Evolutionary conservation across 2,329 filamentous ascomycete genomes (phyloP).

Genomic region (Venturia nashicola): DNA sequence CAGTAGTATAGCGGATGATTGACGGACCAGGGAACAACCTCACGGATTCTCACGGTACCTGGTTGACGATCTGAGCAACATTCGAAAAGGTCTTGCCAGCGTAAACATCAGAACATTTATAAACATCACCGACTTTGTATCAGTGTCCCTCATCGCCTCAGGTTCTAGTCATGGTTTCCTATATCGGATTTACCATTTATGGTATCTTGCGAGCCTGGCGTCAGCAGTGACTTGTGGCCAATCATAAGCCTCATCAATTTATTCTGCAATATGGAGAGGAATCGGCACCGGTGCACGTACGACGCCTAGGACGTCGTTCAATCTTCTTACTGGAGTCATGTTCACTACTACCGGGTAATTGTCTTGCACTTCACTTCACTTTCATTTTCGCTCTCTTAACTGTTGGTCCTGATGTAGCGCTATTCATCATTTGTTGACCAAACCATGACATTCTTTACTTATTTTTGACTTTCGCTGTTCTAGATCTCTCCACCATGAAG

Average conservation of each 20-base stretch:
- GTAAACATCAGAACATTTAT: background rate
- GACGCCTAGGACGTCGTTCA: background rate
- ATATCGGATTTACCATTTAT: background rate
- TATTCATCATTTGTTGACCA: background rate
- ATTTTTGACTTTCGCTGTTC: background rate
- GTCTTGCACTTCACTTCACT: background rate
- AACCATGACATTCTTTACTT: background rate
- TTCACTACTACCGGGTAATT: background rate
- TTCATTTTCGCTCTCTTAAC: background rate
- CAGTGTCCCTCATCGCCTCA: too few species aligned
- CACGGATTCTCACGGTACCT: background rate
- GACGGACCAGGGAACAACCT: background rate
- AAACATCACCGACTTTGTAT: background rate
- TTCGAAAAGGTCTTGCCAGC: background rate
- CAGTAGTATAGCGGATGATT: background rate
- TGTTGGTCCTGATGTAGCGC: background rate
- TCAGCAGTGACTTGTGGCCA: background rate
- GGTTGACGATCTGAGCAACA: background rate
- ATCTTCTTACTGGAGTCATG: background rate
- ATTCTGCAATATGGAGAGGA: background rate
- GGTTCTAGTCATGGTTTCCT: background rate
- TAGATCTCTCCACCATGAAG: background rate
- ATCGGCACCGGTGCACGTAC: background rate
- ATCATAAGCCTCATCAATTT: background rate
- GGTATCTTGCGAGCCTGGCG: background rate